Evolutionary conservation across 306 rosid genomes (phyloP), one percentile per base, ranked within the genome.

Genomic region (Cicer judaicum): DNA sequence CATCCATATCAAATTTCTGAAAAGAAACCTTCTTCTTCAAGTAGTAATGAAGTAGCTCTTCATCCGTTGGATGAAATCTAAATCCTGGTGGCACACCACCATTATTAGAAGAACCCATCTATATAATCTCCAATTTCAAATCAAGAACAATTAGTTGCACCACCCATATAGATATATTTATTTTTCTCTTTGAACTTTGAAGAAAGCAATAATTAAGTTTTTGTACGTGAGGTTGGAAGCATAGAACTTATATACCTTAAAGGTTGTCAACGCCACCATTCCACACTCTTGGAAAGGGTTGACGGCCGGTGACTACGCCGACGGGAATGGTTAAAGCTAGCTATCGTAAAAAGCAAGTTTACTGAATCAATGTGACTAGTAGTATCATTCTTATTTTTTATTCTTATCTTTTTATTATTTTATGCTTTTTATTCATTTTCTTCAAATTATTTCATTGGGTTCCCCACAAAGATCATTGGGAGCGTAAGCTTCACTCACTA

Each of bases 271-370:
- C 86, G 89, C 82, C 82, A 59, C 73, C 79, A 52, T 38, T 39
- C 42, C 69, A 75, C 52, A 46, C 68, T 50, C 52, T 66, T 82
- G 59, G 84, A 59, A 82, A 84, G 82, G 81, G 92, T 89, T 93
- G 96, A 91, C 96, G 87, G 91, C 94, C 98, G 92, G 91, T 87
- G 90, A 89, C 97, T 87, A 87, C 98, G 98, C 94, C 94, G 81
- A 75, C 86, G 96, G 96, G 72, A 59, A 70, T 82, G 98, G 85
- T 82, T 87, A 87, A 89, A 88, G 97, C 89, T 87, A 88, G 76
- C 56, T 84, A 75, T 78, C 97, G 97, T 89, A 81, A 73, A 82
- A 75, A 47, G 75, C 86, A 92, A 88, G 97, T 79, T 68, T 84
- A 78, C 66, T 84, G 84, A 84, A 82, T 75, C 82, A 82, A 70